Evolutionary conservation across 2,329 filamentous ascomycete genomes (phyloP), one percentile per base, ranked within the genome.

Genomic region (Trichophyton benhamiae): DNA sequence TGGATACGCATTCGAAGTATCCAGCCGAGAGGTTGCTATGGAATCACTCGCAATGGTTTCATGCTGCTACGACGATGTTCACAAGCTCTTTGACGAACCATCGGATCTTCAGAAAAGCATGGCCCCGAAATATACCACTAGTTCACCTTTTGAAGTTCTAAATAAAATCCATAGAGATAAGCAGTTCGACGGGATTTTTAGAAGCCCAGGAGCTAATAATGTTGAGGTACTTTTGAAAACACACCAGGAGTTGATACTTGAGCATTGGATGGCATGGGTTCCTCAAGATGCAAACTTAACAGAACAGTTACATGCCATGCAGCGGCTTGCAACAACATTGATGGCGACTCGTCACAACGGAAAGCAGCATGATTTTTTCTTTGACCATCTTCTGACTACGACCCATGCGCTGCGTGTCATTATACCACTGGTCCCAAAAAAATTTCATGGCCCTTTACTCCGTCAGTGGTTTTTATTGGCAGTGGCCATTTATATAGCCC

Each of bases 381-480:
- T 91, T 48, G 85, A 88, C 3, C 90, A 96, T 70, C 73, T 94
- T 6, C 79, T 99, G 36, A 95, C 89, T 0, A 87, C 88, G 20
- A 91, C 87, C 63, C 91, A 99, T 71, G 92, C 94, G 0, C 83
- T 96, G 11, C 83, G 94, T n/a, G 83, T 95, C 25, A 75, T 99
- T 3, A 78, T 99, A 2, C 89, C 94, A 0, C 74, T 89, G 41
- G 77, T 96, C 9, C 90, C 91, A 0, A 74, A 80, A 13, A 83
- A 84, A 68, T 87, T 86, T 67, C 92, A 96, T 67, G 72, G 90
- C 53, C 77, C 78, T 22, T 77, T 99, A 3, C 79, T 97, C 7
- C 80, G 88, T 44, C 86, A 95, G 72, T 97, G 94, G 91, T 96
- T 90, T 88, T 76, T 99, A 3, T 82, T 96, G 48, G 84, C 87